Evolutionary conservation across 306 rosid species (phyloP).

Genomic region (cucumber (Cucumis sativus)): Cucumber_9930_V3 NC_026661.2:19383501-19384000

Average conservation of each 20-base stretch:
- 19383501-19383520: too few species aligned
- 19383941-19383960: constrained; percentile 34
- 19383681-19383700: constrained; percentile 25
- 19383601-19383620: not conserved
- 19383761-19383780: constrained; percentile 31
- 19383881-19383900: constrained; percentile 11
- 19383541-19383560: not conserved
- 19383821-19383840: constrained; percentile 27
- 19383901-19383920: constrained; percentile 17
- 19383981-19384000: constrained; percentile 7
- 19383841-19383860: constrained; percentile 16
- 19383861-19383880: constrained; percentile 21
- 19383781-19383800: constrained; percentile 38
- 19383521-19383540: too few species aligned
- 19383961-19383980: constrained; percentile 23
- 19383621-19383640: not conserved
- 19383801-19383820: constrained; percentile 42
- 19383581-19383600: not conserved
- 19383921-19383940: constrained; percentile 51
- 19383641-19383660: not conserved
- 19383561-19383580: not conserved
- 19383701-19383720: constrained; percentile 25
- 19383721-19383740: constrained; percentile 19
- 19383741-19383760: constrained; percentile 46
- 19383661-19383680: not conserved